Conservation (phyloP, 495 filamentous ascomycete species). For the Pseudoneurospora amorphoporcata region DNA sequence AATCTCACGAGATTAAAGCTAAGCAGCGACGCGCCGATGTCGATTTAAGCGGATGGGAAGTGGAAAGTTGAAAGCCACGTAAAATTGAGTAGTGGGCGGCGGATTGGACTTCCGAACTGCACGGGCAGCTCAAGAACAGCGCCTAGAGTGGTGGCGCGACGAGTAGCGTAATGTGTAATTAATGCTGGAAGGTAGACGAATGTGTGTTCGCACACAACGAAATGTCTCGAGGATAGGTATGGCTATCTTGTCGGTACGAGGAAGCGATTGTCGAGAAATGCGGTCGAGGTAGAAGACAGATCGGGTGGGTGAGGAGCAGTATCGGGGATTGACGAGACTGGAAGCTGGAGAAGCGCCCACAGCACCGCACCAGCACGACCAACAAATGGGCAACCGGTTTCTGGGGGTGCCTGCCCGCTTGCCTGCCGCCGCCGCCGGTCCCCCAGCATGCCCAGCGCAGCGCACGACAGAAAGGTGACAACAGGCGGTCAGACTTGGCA, state of each 20-base stretch:
- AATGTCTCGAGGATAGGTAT: neutral
- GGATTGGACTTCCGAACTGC: constrained; percentile 4
- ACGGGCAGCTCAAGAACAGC: constrained; percentile 13
- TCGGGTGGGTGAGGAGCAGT: constrained; percentile 2
- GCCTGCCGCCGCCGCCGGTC: constrained; percentile 2
- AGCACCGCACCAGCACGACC: constrained; percentile 9
- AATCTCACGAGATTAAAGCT: neutral
- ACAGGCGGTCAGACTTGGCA: constrained; percentile 17
- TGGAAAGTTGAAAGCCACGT: constrained; percentile 12
- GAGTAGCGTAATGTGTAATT: neutral
- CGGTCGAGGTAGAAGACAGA: neutral
- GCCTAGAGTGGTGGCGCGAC: constrained; percentile 9
- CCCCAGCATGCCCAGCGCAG: neutral
- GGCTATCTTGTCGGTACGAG: neutral
- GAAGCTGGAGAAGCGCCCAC: constrained; percentile 13
- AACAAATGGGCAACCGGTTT: constrained; percentile 9
- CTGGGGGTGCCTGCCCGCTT: constrained; percentile 17
- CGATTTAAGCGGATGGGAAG: constrained; percentile 6
- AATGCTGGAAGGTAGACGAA: neutral
- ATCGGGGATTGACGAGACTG: constrained; percentile 9
- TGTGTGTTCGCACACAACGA: neutral
- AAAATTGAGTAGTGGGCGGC: constrained; percentile 13
- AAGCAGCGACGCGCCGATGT: constrained; percentile 7
- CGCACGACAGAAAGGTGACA: neutral
- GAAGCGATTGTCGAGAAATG: constrained; percentile 9